Base-by-base conservation (phyloP, 2,329 filamentous ascomycete genomes). In the Akanthomyces muscarius region DNA sequence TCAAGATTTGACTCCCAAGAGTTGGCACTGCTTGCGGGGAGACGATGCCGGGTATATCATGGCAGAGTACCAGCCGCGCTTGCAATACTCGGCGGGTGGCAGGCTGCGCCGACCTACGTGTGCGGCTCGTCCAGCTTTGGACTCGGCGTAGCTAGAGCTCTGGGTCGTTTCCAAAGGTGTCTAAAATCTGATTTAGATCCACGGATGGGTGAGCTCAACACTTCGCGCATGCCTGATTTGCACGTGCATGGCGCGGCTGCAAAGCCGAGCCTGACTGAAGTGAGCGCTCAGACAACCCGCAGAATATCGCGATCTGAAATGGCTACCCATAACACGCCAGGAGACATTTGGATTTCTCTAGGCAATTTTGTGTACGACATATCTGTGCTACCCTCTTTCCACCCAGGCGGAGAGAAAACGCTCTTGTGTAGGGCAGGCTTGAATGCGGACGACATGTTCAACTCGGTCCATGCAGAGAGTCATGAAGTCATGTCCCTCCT, bases 281-380 rank as follows among this genome's bases (percentile, higher is more conserved):
- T 18, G 28, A 18, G 5, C 18, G 6, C 18, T 36, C 54, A 14
- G 25, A 14, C 25, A 36, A 14, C 3, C 25, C 54, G 54, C 41
- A 11, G 1, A 14, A 57, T 57, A 42, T 57, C 54, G 25, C 54
- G 16, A 21, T 30, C 42, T 33, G 54, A 57, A 41, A 5, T 57
- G 28, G 54, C 54, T n/a, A 30, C 30, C 1, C 54, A 57, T 25
- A 57, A 57, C 21, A 16, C 54, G 1, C 54, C 54, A 33, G 54
- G 54, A 16, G 54, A 57, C 54, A 57, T 57, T 33, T 57, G 54
- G 54, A 57, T 57, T 16, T 57, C 54, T 16, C 2, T 57, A 6
- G 42, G 42, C 18, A 25, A 47, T 2, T 47, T 18, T 16, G 54
- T 57, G 2, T 57, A 57, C n/a, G 54, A 57, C 30, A 57, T 57